A percentile compares a stretch with the other conserved stretches of the same genome.
Conservation (phyloP, 2,329 filamentous ascomycete species). For the Colletotrichum sp. region DNA sequence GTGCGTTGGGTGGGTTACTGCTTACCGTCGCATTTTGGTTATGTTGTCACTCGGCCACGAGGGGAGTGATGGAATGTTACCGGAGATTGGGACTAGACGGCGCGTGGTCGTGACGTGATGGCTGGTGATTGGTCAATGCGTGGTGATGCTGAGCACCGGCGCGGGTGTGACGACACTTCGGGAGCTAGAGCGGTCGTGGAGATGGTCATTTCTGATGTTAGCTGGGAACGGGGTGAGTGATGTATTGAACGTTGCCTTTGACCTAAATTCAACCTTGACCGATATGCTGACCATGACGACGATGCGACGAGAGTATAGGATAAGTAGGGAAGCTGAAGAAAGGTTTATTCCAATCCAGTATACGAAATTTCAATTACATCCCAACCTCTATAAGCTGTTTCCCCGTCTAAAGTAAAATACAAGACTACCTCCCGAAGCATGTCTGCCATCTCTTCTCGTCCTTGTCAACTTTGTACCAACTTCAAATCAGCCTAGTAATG, state of each 20-base stretch:
- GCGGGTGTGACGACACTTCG: slow-evolving; percentile 8
- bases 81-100: neutral
- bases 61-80: neutral
- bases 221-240: neutral
- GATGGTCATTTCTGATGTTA: neutral
- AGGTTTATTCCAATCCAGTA: neutral
- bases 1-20: neutral
- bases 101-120: neutral
- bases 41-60: neutral
- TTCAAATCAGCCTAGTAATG: neutral
- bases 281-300: neutral
- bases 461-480: neutral
- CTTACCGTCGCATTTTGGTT: neutral
- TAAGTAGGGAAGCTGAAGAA: too few species aligned
- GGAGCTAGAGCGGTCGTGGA: neutral
- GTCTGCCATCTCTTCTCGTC: neutral
- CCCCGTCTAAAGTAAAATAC: neutral
- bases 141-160: neutral
- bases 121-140: slow-evolving; percentile 5
- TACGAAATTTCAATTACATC: neutral
- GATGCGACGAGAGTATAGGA: too few species aligned
- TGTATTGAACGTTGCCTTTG: neutral
- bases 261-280: neutral
- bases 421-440: neutral
- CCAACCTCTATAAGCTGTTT: neutral